Base-by-base conservation (phyloP, 345 rosid genomes). In the Sisymbrium altissimum region DNA sequence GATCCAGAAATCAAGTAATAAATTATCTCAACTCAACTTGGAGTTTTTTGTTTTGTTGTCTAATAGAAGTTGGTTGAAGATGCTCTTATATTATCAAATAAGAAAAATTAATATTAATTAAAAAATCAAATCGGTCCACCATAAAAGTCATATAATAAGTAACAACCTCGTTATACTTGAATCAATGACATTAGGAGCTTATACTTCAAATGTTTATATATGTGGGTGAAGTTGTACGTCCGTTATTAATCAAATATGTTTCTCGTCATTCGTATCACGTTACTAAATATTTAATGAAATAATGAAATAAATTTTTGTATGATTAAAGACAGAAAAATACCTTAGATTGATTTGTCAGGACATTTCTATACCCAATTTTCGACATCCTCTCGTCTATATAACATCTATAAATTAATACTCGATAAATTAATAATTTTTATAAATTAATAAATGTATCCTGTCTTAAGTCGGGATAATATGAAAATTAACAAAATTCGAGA, bases 111-210 rank as follows among this genome's bases (percentile, higher is more conserved):
- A 45, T 36, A 9, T 6, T 14, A 5, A 18, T 10, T 30, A 41
- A 64, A 64, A 38, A 15, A 40, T 13, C 25, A 66, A 66, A 9
- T 29, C 48, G 55, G 55, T 40, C 25, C 48, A 39, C 23, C 46
- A 40, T 6, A 61, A 66, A 50, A 61, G 69, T 75, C 74, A 60
- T 50, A 8, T 41, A 67, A 52, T 49, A 15, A 59, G 61, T 29
- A 38, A 74, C 5, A 4, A 58, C 17, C 8, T 60, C 68, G 68
- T 68, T n/a, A n/a, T 67, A 67, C 68, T 49, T 29, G 59, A 58
- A 55, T 32, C 64, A 64, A 40, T 41, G 46, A 64, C n/a, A 21
- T 19, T 63, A 13, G 3, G 43, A 72, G 17, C 41, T 72, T 64
- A 32, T 64, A 17, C 38, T 1, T 33, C 43, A 44, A 52, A 38